phyloP scores from a whole-genome alignment of 1,284 basidiomycete species.

The Ganoderma sinense region DNA sequence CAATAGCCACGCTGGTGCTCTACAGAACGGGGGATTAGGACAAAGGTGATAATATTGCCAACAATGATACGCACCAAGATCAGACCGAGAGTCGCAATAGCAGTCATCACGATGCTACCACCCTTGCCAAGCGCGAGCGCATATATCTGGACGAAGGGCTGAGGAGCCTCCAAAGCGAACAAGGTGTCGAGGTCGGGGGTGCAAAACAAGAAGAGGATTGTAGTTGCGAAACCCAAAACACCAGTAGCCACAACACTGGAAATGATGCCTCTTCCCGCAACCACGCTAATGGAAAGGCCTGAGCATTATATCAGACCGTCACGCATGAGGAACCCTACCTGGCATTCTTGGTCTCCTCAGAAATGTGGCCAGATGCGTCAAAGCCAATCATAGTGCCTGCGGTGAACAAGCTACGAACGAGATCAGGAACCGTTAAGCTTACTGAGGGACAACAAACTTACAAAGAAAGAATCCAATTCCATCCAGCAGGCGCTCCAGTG shows the following conservation, averaged over 20 bases:
- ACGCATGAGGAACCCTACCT: constrained; percentile 49
- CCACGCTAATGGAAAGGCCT: constrained; percentile 52
- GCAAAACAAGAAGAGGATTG: constrained; percentile 87
- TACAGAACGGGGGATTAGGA: constrained; percentile 38
- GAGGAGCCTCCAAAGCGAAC: constrained; percentile 79
- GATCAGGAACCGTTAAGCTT: constrained; percentile 7
- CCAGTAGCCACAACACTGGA: constrained; percentile 79
- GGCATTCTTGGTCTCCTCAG: constrained; percentile 90
- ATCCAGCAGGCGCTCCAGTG: constrained; percentile 82
- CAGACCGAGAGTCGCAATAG: constrained; percentile 79
- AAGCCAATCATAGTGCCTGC: constrained; percentile 87
- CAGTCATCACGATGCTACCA: constrained; percentile 84
- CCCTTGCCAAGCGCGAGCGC: constrained; percentile 81
- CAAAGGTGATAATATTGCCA: constrained; percentile 1
- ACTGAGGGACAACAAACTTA: constrained; percentile 36
- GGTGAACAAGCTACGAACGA: constrained; percentile 71
- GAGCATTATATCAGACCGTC: constrained; percentile 3
- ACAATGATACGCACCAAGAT: constrained; percentile 65
- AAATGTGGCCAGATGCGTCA: constrained; percentile 88
- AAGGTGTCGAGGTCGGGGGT: constrained; percentile 78
- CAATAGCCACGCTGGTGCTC: constrained; percentile 86
- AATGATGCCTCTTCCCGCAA: constrained; percentile 83
- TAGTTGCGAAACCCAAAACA: constrained; percentile 74
- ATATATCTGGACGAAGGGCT: constrained; percentile 89
- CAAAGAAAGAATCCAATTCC: constrained; percentile 90